A percentile compares a stretch with the other conserved stretches of the same genome.
phyloP scores from a whole-genome alignment of 1,284 basidiomycete genomes.

The Ustilago vetiveriae region DNA sequence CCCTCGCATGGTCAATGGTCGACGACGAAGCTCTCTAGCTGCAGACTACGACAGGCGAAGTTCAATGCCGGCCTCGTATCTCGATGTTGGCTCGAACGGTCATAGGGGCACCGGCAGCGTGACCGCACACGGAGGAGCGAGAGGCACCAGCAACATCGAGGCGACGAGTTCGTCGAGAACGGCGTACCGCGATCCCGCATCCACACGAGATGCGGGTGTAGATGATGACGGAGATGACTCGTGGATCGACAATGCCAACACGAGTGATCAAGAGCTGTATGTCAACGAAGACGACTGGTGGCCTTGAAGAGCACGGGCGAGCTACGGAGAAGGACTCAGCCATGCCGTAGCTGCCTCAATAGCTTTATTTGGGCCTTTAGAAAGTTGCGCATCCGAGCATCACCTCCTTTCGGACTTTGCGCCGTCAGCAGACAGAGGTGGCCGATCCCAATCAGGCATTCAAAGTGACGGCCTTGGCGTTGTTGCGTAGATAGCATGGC shows the following conservation, averaged over 20 bases:
- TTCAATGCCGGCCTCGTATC: conserved; percentile 20
- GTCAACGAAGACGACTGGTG: conserved; percentile 47
- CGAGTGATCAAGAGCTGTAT: conserved; percentile 33
- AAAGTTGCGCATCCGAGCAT: no score
- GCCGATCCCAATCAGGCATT: no score
- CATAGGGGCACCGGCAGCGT: conserved; percentile 16
- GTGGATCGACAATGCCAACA: conserved; percentile 34
- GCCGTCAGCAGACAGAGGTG: no score
- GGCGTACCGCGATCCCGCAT: conserved; percentile 6
- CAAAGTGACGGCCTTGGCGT: no score
- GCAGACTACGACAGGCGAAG: not conserved
- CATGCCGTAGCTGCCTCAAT: no score
- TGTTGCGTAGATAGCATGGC: not conserved
- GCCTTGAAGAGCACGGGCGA: conserved; percentile 5
- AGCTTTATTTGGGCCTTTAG: not conserved
- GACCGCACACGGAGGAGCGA: not conserved
- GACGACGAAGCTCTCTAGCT: not conserved
- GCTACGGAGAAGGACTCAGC: not conserved
- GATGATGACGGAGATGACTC: conserved; percentile 24
- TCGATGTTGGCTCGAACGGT: conserved; percentile 16
- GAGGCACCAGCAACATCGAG: not conserved
- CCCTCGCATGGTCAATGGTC: conserved; percentile 19
- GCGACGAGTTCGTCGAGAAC: conserved; percentile 3
- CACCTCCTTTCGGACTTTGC: no score
- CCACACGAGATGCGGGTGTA: conserved; percentile 2